Conservation (phyloP, 176 grass and related monocot species). For the Juncus inflexus region DNA sequence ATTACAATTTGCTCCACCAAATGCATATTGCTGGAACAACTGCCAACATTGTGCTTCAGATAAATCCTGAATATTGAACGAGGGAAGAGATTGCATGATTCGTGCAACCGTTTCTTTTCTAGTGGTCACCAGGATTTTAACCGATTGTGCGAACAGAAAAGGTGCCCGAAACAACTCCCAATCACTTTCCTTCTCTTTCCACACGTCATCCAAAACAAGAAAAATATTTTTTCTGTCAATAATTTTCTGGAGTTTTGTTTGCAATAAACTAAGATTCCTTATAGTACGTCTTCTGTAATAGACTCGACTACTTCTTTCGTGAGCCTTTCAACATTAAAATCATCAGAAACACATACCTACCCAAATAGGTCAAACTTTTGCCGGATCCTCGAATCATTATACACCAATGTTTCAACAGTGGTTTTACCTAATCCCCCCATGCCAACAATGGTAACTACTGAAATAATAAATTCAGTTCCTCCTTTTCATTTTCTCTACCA, state of each 20-base stretch:
- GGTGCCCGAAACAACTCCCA: not conserved
- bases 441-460: slow-evolving; percentile 3
- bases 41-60: not conserved
- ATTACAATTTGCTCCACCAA: too few relatives aligned
- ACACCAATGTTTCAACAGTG: too few relatives aligned
- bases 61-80: not conserved
- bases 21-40: not conserved
- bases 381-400: too few relatives aligned
- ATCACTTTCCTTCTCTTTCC: slow-evolving; percentile 19
- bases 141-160: too few relatives aligned
- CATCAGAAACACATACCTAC: too few relatives aligned
- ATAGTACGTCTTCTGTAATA: too few relatives aligned
- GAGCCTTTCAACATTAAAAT: not conserved
- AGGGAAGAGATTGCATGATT: slow-evolving; percentile 11
- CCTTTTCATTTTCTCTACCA: not conserved
- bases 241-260: too few relatives aligned
- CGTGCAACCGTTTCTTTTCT: not conserved
- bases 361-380: too few relatives aligned
- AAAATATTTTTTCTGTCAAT: too few relatives aligned
- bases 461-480: slow-evolving; percentile 6
- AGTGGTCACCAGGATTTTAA: too few relatives aligned
- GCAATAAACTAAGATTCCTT: too few relatives aligned
- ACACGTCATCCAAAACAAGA: not conserved
- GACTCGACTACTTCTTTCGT: slow-evolving; percentile 10
- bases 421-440: not conserved